phyloP scores from a whole-genome alignment of 352 stramenopile genomes.

The Globisporangium acanthophoron region DNA sequence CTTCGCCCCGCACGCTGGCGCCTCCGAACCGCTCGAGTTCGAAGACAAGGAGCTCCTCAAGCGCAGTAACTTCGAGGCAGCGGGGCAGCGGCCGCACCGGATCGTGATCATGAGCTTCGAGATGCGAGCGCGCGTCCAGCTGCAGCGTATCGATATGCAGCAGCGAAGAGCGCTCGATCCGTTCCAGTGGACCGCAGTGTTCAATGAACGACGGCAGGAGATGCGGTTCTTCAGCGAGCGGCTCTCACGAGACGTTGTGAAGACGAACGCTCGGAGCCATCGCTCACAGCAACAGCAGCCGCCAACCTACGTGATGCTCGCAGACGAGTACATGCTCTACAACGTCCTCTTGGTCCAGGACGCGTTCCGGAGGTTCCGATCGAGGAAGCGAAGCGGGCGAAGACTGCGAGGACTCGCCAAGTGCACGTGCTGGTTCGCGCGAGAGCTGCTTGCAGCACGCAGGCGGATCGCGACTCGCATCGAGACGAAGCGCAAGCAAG shows the following conservation, averaged over 20 bases:
- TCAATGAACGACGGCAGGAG: slow-evolving; percentile 43
- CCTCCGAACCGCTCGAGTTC: slow-evolving; percentile 51
- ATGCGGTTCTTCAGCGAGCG: slow-evolving; percentile 51
- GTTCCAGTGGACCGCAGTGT: slow-evolving; percentile 49
- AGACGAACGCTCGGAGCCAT: not conserved
- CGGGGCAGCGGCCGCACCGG: slow-evolving; percentile 18
- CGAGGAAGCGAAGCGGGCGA: slow-evolving; percentile 16
- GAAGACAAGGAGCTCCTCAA: slow-evolving; percentile 27
- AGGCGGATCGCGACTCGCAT: slow-evolving; percentile 17
- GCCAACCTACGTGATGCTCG: slow-evolving; percentile 45
- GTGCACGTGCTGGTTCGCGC: slow-evolving; percentile 20
- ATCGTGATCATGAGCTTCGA: slow-evolving; percentile 37
- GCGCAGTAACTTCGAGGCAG: slow-evolving; percentile 17
- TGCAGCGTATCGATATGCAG: slow-evolving; percentile 16
- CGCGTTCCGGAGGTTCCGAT: slow-evolving; percentile 35
- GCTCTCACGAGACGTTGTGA: not conserved
- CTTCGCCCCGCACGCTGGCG: slow-evolving; percentile 10
- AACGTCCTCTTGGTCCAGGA: slow-evolving; percentile 68
- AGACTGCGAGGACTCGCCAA: slow-evolving; percentile 26
- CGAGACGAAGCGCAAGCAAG: slow-evolving; percentile 22
- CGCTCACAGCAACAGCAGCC: slow-evolving; percentile 9
- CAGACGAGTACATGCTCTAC: slow-evolving; percentile 50
- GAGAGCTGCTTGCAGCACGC: slow-evolving; percentile 21
- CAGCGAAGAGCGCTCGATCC: slow-evolving; percentile 24
- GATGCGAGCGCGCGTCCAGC: slow-evolving; percentile 28